Percentiles rank a stretch among this genome's conserved stretches.
Conservation (phyloP, 2,329 filamentous ascomycete genomes). For the Aspergillus udagawae region DNA sequence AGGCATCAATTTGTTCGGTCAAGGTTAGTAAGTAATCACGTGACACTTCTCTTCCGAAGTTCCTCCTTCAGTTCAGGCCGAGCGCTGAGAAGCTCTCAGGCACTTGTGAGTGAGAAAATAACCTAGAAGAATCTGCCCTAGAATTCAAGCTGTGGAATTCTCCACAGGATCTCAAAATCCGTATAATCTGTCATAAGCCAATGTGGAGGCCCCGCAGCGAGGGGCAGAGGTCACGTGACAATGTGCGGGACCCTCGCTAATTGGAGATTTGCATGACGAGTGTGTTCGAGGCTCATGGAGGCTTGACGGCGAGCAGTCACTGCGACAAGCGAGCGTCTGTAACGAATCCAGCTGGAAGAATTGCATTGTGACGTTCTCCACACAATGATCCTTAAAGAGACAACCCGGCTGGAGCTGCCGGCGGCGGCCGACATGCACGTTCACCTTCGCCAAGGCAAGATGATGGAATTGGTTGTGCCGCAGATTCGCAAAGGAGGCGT, state of each 20-base stretch:
- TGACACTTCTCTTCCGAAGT: not conserved
- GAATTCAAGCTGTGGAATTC: not conserved
- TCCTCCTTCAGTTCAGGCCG: not conserved
- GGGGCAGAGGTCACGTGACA: not conserved
- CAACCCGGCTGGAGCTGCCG: conserved; percentile 46
- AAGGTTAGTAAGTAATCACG: not conserved
- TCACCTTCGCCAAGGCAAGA: conserved; percentile 64
- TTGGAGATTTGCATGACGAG: not conserved
- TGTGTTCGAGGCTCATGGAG: not conserved
- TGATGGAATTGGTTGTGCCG: conserved; percentile 56
- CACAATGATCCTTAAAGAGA: not conserved
- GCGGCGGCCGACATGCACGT: conserved; percentile 67
- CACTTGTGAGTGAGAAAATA: not conserved
- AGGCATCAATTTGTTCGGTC: not conserved
- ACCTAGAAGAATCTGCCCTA: not conserved
- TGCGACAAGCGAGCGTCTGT: not conserved
- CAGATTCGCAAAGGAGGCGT: conserved; percentile 60
- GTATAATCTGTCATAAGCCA: not conserved
- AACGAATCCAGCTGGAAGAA: not conserved
- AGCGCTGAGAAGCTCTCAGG: not conserved
- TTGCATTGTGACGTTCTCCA: not conserved
- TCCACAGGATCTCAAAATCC: not conserved
- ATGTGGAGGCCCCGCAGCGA: not conserved
- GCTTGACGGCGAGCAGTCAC: not conserved
- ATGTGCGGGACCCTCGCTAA: not conserved